Conservation (phyloP, 768 basidiomycete species). For the Saitozyma podzolica region DNA sequence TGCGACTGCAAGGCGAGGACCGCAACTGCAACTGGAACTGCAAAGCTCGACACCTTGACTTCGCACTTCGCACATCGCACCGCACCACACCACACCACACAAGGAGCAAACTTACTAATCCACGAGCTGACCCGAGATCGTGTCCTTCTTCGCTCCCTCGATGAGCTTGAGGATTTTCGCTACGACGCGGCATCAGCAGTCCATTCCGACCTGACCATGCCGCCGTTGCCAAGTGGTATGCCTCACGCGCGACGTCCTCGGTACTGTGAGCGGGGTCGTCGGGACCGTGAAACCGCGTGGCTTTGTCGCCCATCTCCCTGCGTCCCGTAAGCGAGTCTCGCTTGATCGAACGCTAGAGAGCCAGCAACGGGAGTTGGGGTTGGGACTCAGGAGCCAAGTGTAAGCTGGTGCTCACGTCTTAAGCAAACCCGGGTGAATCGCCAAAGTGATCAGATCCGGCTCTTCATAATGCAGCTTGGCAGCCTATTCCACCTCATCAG, state of each 20-base stretch:
- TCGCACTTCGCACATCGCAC: too few species aligned
- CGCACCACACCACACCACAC: too few species aligned
- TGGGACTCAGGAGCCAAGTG: neutral
- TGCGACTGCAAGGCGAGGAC: too few species aligned
- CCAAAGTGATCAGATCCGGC: slow-evolving; percentile 12
- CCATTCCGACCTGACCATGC: neutral
- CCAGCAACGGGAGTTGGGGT: neutral
- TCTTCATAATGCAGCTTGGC: slow-evolving; percentile 19
- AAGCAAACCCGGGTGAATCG: slow-evolving; percentile 22
- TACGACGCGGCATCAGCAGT: neutral
- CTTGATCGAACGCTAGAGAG: neutral
- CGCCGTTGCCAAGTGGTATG: neutral
- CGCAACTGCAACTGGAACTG: too few species aligned
- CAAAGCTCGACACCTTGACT: too few species aligned
- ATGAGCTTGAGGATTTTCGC: neutral
- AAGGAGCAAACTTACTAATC: neutral
- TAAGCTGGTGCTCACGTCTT: slow-evolving; percentile 15
- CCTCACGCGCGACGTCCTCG: slow-evolving; percentile 1
- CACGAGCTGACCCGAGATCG: neutral
- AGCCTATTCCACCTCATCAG: neutral
- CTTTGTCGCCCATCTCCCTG: slow-evolving; percentile 15
- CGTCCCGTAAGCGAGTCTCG: too few species aligned
- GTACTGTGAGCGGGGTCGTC: neutral
- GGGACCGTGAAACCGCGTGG: slow-evolving; percentile 2
- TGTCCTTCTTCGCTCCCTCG: neutral